Evolutionary conservation across 2,329 filamentous ascomycete genomes (phyloP), one percentile per base, ranked within the genome.

Genomic region (Blastomyces silverae): DNA sequence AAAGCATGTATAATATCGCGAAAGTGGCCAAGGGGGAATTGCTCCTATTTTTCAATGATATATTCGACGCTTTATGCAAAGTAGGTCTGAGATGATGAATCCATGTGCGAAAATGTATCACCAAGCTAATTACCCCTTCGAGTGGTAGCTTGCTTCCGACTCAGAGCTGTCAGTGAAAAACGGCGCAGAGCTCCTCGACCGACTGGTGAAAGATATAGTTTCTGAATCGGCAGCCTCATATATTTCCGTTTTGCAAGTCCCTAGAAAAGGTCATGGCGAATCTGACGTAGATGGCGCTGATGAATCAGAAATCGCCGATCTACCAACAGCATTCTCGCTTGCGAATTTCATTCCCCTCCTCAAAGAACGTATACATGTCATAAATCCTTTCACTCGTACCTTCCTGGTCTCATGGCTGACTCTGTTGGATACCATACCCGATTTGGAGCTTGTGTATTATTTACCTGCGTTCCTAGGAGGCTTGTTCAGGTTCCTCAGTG

Each of bases 1-100:
- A 99, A 81, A 95, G 92, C 77, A 99, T 99, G 94, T 99, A 99
- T 80, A 99, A 99, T 78, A 99, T 99, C 74, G 92, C 94, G 73
- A 99, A 99, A 79, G 94, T 99, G 59, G 94, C 93, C 66, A 99
- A 99, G 79, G 94, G 95, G 48, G 94, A 99, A 78, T 94, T 99
- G 25, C 79, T 99, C 69, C 85, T 95, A 52, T 99, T 96, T 81
- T 99, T 99, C 79, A 99, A 99, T 78, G 90, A 95, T 72, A 94
- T 99, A 68, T 99, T 99, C 74, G 94, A 99, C 79, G 92, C 94
- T 28, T 81, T 99, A 64, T 96, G 92, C 81, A 97, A 97, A 85
- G 92, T 95, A 80, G 67, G 79, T 66, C 42, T 20, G 22, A 60
- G 59, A 11, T 59, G 64, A 13, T 6, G 28, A 57, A 22, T 62